A percentile compares a stretch with the other conserved stretches of the same genome.
Evolutionary conservation across 345 rosid species (phyloP).

Genomic region (Arabis alpina): DNA sequence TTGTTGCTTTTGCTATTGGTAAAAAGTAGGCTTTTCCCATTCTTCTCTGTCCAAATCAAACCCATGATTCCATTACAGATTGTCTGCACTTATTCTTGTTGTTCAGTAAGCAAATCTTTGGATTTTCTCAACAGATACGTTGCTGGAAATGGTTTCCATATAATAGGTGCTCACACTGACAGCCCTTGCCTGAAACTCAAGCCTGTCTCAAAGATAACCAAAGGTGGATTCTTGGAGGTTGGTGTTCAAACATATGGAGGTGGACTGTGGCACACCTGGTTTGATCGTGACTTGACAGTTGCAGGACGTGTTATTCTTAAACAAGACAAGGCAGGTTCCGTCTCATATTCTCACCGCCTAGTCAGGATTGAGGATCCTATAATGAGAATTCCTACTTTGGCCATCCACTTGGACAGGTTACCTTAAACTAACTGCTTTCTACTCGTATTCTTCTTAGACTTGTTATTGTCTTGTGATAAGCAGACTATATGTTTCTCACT

Average conservation of each 20-base stretch:
- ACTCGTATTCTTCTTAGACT: neutral
- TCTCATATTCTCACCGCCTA: conserved; percentile 67
- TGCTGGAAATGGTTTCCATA: conserved; percentile 90
- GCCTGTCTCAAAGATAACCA: conserved; percentile 90
- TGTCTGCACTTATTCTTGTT: neutral
- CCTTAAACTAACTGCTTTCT: neutral
- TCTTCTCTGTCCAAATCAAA: neutral
- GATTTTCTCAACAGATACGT: conserved; percentile 56
- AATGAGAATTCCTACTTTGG: conserved; percentile 90
- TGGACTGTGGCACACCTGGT: conserved; percentile 98
- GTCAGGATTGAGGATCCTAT: conserved; percentile 86
- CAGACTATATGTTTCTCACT: neutral
- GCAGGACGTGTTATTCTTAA: conserved; percentile 86
- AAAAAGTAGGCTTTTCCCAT: conserved; percentile 53
- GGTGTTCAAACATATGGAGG: conserved; percentile 96
- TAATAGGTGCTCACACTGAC: conserved; percentile 93
- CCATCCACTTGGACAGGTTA: conserved; percentile 94
- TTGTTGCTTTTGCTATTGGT: conserved; percentile 94
- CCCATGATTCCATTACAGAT: conserved; percentile 1
- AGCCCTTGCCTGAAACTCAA: conserved; percentile 95
- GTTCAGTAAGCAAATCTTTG: neutral
- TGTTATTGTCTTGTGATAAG: neutral
- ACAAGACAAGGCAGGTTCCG: conserved; percentile 61
- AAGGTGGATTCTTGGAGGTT: conserved; percentile 82
- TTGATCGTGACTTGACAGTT: conserved; percentile 94